A percentile compares a stretch with the other conserved stretches of the same genome.
phyloP scores from a whole-genome alignment of 345 rosid genomes.

The Aethionema arabicum region DNA sequence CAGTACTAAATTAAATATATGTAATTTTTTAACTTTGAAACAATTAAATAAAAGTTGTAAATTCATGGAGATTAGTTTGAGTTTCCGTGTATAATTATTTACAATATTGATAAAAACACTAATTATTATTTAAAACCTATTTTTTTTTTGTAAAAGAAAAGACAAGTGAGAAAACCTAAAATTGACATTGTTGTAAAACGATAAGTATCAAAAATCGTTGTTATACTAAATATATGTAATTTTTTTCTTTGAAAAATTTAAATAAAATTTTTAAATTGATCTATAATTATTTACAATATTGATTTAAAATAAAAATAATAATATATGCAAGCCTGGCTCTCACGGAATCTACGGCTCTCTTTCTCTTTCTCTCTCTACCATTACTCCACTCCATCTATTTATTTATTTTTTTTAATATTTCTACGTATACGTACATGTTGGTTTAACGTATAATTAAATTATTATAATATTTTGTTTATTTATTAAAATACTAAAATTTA shows the following conservation, averaged over 20 bases:
- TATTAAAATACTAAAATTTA: background rate
- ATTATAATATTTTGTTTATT: background rate
- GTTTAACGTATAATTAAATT: background rate
- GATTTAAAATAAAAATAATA: background rate
- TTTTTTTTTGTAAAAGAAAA: no score
- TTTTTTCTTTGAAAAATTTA: background rate
- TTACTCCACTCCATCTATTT: conserved; percentile 36
- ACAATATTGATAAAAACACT: no score
- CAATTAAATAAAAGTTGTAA: no score
- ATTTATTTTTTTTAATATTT: conserved; percentile 11
- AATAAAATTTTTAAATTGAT: conserved; percentile 22
- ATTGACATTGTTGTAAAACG: conserved; percentile 13
- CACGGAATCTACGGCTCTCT: conserved; percentile 50
- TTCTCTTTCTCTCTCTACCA: conserved; percentile 35
- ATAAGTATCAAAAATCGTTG: background rate
- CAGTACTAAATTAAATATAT: no score
- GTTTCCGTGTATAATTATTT: no score
- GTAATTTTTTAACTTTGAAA: no score
- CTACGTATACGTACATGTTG: conserved; percentile 32
- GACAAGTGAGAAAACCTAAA: background rate
- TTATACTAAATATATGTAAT: conserved; percentile 1
- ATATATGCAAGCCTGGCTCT: conserved; percentile 51
- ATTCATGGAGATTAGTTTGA: no score
- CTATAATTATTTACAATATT: background rate
- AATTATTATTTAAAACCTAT: no score